Evolutionary conservation across 1,284 basidiomycete genomes (phyloP), one percentile per base, ranked within the genome.

Genomic region (Malassezia arunalokei): DNA sequence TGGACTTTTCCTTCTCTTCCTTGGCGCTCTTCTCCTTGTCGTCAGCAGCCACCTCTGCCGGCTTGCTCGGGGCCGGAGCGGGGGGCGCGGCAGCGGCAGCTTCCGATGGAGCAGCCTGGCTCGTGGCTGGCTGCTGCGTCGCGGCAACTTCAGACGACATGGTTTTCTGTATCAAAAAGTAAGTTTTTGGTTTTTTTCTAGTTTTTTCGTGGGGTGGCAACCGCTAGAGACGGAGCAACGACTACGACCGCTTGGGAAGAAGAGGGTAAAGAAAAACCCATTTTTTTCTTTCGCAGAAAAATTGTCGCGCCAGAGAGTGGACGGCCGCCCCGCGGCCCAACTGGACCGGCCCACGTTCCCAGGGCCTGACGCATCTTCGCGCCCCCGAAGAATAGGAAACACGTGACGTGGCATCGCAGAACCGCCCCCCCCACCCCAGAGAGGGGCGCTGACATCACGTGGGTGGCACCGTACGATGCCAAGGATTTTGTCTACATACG

Each of bases 101-200:
- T 32, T 35, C 43, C 27, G 51, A n/a, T 20, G 51, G n/a, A 39
- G 40, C n/a, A 29, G 43, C 52, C 35, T 47, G 41, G 33, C 47
- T 20, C 43, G 49, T 56, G 20, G 52, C 54, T 17, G 47, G 43
- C 31, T 11, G 42, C 32, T 56, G 47, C 44, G 54, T 41, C 28
- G 60, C 43, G 37, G 50, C 48, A 37, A 51, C 54, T 35, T 58
- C 56, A 40, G 55, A 40, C 24, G 53, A 50, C 53, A 55, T 55
- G 14, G 5, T 49, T 20, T 38, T 35, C 20, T 17, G 14, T 37
- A 29, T 8, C 33, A 15, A n/a, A 35, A 33, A 15, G 29, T 47
- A 47, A 43, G 41, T 41, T 53, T 38, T 47, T n/a, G 46, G 40
- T 31, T 54, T 35, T 35, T 35, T 35, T 35, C 11, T 11, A 5